These are phyloP conservation scores for Cercis canadensis DNA, from an alignment of 306 rosid species.

Conservation along the genomic window DNA sequence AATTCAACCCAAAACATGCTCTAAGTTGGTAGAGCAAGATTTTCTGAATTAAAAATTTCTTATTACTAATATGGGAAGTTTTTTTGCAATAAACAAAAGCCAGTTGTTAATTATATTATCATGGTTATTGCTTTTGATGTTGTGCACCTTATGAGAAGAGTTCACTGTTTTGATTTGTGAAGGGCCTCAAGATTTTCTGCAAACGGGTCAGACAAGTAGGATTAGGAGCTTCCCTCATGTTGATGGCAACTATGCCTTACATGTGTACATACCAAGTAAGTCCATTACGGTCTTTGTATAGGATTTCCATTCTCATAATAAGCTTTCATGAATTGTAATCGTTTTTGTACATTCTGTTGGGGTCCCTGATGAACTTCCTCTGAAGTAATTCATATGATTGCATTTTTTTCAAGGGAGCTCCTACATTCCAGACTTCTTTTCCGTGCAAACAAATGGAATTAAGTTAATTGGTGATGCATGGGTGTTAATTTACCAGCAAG, in stretches of 20 bases:
- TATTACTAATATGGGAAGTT: constrained; percentile 21
- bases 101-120: not conserved
- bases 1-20: constrained; percentile 15
- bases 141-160: constrained; percentile 24
- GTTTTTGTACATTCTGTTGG: not conserved
- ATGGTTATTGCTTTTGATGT: not conserved
- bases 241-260: constrained; percentile 83
- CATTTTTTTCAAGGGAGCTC: not conserved
- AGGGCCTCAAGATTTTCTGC: constrained; percentile 51
- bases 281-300: constrained; percentile 7
- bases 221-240: constrained; percentile 82
- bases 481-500: too few species aligned
- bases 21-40: not conserved
- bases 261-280: constrained; percentile 87
- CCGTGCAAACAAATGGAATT: too few species aligned
- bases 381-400: not conserved
- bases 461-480: too few species aligned
- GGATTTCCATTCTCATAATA: not conserved
- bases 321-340: not conserved
- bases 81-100: constrained; percentile 1
- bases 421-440: not conserved
- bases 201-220: constrained; percentile 58
- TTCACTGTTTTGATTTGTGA: constrained; percentile 44
- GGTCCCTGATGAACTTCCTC: not conserved
- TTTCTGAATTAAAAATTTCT: not conserved